Conservation (phyloP, 306 rosid species). For the Nissolia schottii region DNA sequence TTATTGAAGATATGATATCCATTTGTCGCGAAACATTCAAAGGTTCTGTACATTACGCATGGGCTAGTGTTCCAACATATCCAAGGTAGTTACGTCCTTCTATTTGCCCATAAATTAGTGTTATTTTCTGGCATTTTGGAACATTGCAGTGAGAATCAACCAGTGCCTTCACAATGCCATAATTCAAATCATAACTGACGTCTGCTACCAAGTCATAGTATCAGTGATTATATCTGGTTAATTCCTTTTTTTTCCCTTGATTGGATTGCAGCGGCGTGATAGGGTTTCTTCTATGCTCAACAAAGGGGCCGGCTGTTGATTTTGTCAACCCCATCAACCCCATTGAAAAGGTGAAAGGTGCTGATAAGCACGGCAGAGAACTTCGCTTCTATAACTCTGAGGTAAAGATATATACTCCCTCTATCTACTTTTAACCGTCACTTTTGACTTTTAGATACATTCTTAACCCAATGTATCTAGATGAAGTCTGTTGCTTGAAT, state of each 20-base stretch:
- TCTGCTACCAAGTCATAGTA: background rate
- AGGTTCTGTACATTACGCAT: slow-evolving; percentile 91
- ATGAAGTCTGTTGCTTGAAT: background rate
- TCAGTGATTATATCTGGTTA: too few species aligned
- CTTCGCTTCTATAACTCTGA: slow-evolving; percentile 86
- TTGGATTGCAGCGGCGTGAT: slow-evolving; percentile 76
- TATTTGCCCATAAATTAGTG: background rate
- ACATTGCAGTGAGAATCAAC: background rate
- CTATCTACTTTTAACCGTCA: too few species aligned
- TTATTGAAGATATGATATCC: slow-evolving; percentile 76
- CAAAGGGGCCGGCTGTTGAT: slow-evolving; percentile 83
- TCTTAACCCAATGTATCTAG: too few species aligned
- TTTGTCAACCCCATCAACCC: slow-evolving; percentile 81
- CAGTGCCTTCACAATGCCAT: background rate
- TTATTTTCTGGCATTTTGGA: background rate
- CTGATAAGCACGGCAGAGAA: slow-evolving; percentile 63
- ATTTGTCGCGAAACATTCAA: slow-evolving; percentile 67
- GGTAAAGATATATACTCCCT: slow-evolving; percentile 37
- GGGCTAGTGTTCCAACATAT: slow-evolving; percentile 95
- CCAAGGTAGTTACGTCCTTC: slow-evolving; percentile 53
- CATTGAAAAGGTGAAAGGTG: slow-evolving; percentile 82
- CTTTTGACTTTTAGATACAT: too few species aligned
- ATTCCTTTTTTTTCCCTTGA: slow-evolving; percentile 7
- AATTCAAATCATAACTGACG: background rate
- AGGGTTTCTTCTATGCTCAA: slow-evolving; percentile 85